Base-by-base conservation (phyloP, 2,329 filamentous ascomycete genomes). In the Hortaea sp. region DNA sequence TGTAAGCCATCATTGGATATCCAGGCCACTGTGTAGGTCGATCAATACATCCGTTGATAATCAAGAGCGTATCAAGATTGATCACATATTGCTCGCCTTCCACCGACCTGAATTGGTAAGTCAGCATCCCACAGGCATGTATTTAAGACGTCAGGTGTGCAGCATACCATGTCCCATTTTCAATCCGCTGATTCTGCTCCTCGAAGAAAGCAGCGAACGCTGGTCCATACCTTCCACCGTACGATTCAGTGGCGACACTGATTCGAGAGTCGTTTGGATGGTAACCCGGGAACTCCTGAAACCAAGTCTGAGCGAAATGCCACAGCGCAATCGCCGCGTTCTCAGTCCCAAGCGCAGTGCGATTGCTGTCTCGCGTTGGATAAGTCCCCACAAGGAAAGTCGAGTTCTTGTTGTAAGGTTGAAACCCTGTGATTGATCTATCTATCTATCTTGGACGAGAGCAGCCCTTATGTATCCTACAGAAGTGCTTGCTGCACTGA, bases 211-310 rank as follows among this genome's bases (percentile, higher is more conserved):
- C 54, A 7, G 78, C 77, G 53, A 84, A 82, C 4, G 75, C 67
- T 2, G 80, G 79, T 0, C 78, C 82, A 54, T 84, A 85, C 44
- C 78, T 74, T 7, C 83, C 83, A 9, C 53, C 77, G 49, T 80
- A 80, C 0, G 71, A 74, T 51, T 69, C 64, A 0, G 68, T 69
- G 7, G 64, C 63, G 5, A 74, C 71, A 44, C 73, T 77, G 45
- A 80, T 66, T 4, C 72, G 71, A 48, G 78, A 73, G 49, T 81
- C 74, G 39, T 74, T 73, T 3, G 74, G 73, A 58, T 76, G 71
- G 57, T 84, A 83, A 29, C 72, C 69, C 0, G 78, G 79, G 48
- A 85, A 85, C 29, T 78, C 73, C 4, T 75, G 69, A 45, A 80
- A 78, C 69, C 81, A 85, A 1, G 72, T 70, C 57, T 81, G 77